Evolutionary conservation across 1,284 basidiomycete genomes (phyloP).

Genomic region (Sanghuangporus baumii): DNA sequence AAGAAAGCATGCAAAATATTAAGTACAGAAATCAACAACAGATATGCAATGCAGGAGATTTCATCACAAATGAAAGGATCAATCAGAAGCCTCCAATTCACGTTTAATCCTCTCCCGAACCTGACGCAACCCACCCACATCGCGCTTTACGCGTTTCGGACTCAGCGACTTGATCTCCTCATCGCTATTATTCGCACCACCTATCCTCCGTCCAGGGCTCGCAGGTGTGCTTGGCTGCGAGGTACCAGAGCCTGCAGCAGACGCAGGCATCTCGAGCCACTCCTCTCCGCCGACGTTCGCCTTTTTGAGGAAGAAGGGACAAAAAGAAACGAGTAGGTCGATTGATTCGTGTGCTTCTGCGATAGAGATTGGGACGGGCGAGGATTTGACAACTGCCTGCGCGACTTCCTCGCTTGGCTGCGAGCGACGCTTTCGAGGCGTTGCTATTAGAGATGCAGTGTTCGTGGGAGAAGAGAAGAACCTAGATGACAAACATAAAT

Average conservation of each 20-base stretch:
- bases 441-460: slow-evolving; percentile 34
- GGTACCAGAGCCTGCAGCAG: slow-evolving; percentile 26
- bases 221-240: slow-evolving; percentile 28
- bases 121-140: slow-evolving; percentile 65
- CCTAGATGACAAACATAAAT: slow-evolving; percentile 33
- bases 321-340: slow-evolving; percentile 54
- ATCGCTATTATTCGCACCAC: slow-evolving; percentile 44
- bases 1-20: neutral
- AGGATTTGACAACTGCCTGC: slow-evolving; percentile 67
- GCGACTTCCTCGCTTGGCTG: slow-evolving; percentile 60
- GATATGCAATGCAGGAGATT: neutral
- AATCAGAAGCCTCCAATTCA: slow-evolving; percentile 67
- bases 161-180: slow-evolving; percentile 58
- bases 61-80: slow-evolving; percentile 20
- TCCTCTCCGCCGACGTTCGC: slow-evolving; percentile 61
- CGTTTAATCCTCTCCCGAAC: slow-evolving; percentile 73
- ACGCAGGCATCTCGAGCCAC: slow-evolving; percentile 77
- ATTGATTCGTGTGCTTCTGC: slow-evolving; percentile 73
- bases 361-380: slow-evolving; percentile 66
- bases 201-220: slow-evolving; percentile 34
- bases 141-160: slow-evolving; percentile 60
- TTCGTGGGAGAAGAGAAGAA: slow-evolving; percentile 57
- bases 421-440: slow-evolving; percentile 62
- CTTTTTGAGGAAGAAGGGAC: slow-evolving; percentile 70
- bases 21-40: neutral